phyloP scores from a whole-genome alignment of 1,284 basidiomycete genomes.

The Leccinum colubrinum region DNA sequence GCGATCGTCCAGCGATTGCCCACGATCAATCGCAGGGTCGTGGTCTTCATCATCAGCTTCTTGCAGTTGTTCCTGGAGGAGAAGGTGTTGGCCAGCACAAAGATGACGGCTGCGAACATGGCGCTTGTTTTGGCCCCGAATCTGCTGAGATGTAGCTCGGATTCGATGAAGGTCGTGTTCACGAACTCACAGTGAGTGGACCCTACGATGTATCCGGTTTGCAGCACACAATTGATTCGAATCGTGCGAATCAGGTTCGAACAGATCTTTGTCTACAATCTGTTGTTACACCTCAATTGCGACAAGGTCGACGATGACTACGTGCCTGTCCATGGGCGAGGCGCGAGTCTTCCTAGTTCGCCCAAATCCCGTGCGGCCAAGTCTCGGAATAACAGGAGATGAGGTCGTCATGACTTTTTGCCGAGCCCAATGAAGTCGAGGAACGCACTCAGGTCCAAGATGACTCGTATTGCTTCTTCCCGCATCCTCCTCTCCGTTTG shows the following conservation, averaged over 20 bases:
- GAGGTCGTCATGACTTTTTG: not conserved
- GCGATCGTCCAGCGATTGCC: conserved; percentile 76
- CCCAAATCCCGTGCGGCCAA: conserved; percentile 33
- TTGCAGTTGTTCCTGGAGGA: conserved; percentile 84
- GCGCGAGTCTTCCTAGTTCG: conserved; percentile 43
- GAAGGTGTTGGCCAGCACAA: conserved; percentile 67
- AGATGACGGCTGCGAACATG: conserved; percentile 83
- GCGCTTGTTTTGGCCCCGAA: conserved; percentile 89
- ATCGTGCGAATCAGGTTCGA: conserved; percentile 58
- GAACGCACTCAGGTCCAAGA: not conserved
- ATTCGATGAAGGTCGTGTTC: conserved; percentile 82
- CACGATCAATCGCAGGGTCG: conserved; percentile 78
- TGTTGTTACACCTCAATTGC: conserved; percentile 78
- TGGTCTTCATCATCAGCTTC: conserved; percentile 87
- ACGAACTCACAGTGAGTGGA: conserved; percentile 79
- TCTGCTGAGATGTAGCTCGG: conserved; percentile 77
- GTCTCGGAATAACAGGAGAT: conserved; percentile 34
- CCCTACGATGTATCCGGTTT: not conserved
- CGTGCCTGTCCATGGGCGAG: conserved; percentile 73
- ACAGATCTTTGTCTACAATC: conserved; percentile 82
- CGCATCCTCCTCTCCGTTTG: not conserved
- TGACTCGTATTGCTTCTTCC: not conserved
- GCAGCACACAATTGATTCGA: not conserved
- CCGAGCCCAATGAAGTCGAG: not conserved
- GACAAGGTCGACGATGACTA: conserved; percentile 72